Base-by-base conservation (phyloP, 805 yeast species). In the Ogataea ramenticola region DNA sequence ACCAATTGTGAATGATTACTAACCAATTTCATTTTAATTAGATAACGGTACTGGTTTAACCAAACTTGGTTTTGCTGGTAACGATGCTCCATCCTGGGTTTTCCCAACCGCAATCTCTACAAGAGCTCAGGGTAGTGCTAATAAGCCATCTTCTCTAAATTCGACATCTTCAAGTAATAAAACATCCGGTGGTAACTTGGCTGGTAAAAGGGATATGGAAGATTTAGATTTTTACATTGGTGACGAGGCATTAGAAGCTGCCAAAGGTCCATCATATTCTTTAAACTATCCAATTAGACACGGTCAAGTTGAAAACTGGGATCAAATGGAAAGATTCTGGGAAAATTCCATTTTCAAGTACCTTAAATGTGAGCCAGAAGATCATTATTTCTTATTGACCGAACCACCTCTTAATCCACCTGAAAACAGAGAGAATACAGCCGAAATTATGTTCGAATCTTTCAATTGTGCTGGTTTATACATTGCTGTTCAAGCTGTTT, bases 361-460 rank as follows among this genome's bases (percentile, higher is more conserved):
- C 63, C 75, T 93, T 55, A 80, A 96, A 64, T 88, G 98, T 63
- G 99, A 93, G 67, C 99, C 99, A 15, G 99, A 93, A 65, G 99
- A 93, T 66, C 99, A 93, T 61, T 89, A 87, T 61, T 93, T 93
- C 66, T 70, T 93, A 45, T 69, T 93, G 54, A 93, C 99, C 42
- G 99, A 93, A 68, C 99, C 99, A 11, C 99, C 99, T 20, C 77
- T 93, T 53, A 93, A 93, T 60, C 97, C 99, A n/a, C 99, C 99
- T 7, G 99, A 93, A 70, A 93, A 93, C 67, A 86, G 99, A 70
- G 99, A 93, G 64, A 88, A 87, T 63, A 89, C 96, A 1, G 99
- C 99, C 12, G 99, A 93, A 64, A 93, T 93, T 61, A 93, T 93
- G 95, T 93, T 93, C 68, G 99, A 93, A 70, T 82, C 96, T 17